These are phyloP conservation scores for Lasiodiplodia gonubiensis DNA, from an alignment of 2,329 filamentous ascomycete species.

Conservation along the genomic window DNA sequence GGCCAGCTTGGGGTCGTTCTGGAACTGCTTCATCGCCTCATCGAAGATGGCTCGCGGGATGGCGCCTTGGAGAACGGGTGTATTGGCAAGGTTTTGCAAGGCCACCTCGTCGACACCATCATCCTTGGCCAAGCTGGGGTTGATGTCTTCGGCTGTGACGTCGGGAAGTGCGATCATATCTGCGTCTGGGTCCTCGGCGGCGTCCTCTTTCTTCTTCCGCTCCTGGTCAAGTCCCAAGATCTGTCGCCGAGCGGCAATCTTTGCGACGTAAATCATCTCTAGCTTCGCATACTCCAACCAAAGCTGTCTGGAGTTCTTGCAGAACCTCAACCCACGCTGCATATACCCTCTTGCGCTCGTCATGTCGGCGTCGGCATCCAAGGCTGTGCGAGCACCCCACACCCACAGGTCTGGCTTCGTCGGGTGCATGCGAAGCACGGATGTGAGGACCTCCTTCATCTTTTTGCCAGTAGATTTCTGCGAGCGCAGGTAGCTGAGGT, in stretches of 20 bases:
- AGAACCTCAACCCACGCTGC: conserved; percentile 90
- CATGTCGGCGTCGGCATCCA: conserved; percentile 86
- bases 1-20: conserved; percentile 69
- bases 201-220: conserved; percentile 49
- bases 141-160: conserved; percentile 67
- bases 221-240: conserved; percentile 66
- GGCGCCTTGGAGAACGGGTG: conserved; percentile 87
- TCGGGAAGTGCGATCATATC: conserved; percentile 64
- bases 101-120: conserved; percentile 57
- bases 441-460: conserved; percentile 64
- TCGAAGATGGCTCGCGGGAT: conserved; percentile 94
- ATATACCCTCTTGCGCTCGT: conserved; percentile 81
- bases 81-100: conserved; percentile 69
- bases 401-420: conserved; percentile 85
- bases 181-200: conserved; percentile 53
- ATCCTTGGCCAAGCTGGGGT: conserved; percentile 59
- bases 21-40: conserved; percentile 77
- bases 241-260: conserved; percentile 75
- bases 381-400: conserved; percentile 75
- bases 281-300: conserved; percentile 91
- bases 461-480: conserved; percentile 65
- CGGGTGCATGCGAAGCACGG: conserved; percentile 83
- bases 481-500: conserved; percentile 78
- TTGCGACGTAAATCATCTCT: conserved; percentile 90
- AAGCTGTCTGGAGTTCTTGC: conserved; percentile 72